Evolutionary conservation across 2,329 filamentous ascomycete species (phyloP).

Genomic region (Trichoderma sp.): DNA sequence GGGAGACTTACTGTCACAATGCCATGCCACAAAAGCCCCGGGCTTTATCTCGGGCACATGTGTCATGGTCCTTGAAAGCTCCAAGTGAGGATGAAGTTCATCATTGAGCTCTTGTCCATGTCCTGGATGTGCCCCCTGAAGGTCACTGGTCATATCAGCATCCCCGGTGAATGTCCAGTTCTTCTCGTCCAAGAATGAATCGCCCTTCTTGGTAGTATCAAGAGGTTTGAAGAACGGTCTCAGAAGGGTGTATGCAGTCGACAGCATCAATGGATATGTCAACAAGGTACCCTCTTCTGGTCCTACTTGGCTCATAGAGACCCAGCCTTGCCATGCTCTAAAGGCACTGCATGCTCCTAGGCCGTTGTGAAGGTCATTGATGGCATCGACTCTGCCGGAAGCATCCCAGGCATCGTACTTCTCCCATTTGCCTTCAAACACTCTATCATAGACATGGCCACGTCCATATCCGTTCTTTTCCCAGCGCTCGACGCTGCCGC

Average conservation of each 20-base stretch:
- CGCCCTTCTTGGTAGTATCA: not conserved
- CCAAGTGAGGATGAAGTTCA: conserved; percentile 68
- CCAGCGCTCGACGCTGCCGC: conserved; percentile 73
- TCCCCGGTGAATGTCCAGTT: conserved; percentile 59
- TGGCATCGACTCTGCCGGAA: conserved; percentile 62
- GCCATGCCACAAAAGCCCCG: conserved; percentile 80
- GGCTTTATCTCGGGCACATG: conserved; percentile 65
- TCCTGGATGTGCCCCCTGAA: conserved; percentile 70
- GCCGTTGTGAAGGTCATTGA: conserved; percentile 74
- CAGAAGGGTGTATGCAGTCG: conserved; percentile 76
- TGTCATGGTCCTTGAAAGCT: conserved; percentile 65
- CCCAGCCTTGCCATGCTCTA: conserved; percentile 86
- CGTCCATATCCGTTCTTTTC: conserved; percentile 64
- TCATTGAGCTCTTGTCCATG: conserved; percentile 67
- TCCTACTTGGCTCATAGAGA: conserved; percentile 70
- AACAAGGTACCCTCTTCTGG: conserved; percentile 76
- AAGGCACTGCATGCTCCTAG: conserved; percentile 81
- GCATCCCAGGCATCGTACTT: conserved; percentile 80
- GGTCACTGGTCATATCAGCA: conserved; percentile 49
- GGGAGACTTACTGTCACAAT: conserved; percentile 61
- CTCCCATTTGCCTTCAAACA: conserved; percentile 77
- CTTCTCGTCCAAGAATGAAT: conserved; percentile 43
- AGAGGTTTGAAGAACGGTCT: conserved; percentile 74
- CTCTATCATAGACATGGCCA: conserved; percentile 66
- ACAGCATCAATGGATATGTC: conserved; percentile 75